phyloP scores from a whole-genome alignment of 1,139 yeast species.

The Yamadazyma dushanensis region DNA sequence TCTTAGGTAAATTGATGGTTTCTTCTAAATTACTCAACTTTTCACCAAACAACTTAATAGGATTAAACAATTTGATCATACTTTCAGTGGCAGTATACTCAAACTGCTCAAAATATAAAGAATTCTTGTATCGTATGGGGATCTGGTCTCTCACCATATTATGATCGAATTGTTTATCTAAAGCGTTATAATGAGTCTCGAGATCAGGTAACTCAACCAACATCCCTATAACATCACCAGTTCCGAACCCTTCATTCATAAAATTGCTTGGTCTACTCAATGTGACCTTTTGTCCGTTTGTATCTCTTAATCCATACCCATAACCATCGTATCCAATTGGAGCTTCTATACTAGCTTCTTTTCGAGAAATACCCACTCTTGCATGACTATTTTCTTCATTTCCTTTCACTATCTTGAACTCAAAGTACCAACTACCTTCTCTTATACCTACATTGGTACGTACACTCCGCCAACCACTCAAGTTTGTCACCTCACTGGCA shows the following conservation, averaged over 20 bases:
- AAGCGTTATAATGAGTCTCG: conserved; percentile 34
- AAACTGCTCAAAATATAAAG: conserved; percentile 78
- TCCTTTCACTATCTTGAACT: conserved; percentile 52
- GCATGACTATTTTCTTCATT: conserved; percentile 51
- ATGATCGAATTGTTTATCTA: conserved; percentile 19
- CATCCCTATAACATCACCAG: conserved; percentile 85
- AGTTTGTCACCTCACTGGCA: conserved; percentile 43
- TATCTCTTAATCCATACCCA: conserved; percentile 88
- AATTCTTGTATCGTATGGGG: conserved; percentile 80
- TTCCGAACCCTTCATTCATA: conserved; percentile 46
- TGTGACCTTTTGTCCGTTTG: conserved; percentile 76
- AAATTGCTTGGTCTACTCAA: conserved; percentile 64
- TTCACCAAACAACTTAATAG: conserved; percentile 71
- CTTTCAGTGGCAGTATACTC: conserved; percentile 78
- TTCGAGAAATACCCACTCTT: conserved; percentile 75
- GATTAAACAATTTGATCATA: conserved; percentile 75
- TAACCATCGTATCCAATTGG: conserved; percentile 96
- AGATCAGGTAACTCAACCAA: conserved; percentile 67
- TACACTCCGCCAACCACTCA: conserved; percentile 81
- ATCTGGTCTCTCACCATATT: conserved; percentile 73
- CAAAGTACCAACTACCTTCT: conserved; percentile 83
- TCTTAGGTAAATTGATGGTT: conserved; percentile 33
- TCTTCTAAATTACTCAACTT: conserved; percentile 45
- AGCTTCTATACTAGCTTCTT: conserved; percentile 89
- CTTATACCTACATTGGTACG: conserved; percentile 74